phyloP scores from a whole-genome alignment of 345 rosid species.

The Raphanus sativus region DNA sequence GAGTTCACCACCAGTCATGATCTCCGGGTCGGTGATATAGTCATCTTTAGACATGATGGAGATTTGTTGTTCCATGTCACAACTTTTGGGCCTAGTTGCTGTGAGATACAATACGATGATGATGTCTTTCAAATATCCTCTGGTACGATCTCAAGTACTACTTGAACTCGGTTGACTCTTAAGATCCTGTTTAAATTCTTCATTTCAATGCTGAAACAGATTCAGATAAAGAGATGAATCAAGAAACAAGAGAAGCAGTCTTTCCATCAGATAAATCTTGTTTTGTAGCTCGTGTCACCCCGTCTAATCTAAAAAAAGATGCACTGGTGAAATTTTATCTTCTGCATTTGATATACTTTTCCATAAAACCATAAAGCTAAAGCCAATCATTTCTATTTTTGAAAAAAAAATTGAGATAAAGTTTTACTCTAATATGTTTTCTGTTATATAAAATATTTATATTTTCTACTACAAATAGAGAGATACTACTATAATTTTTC shows the following conservation, averaged over 20 bases:
- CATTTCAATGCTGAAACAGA: not conserved
- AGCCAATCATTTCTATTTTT: too few relatives aligned
- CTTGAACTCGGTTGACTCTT: not conserved
- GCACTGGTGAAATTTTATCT: not conserved
- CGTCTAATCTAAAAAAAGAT: not conserved
- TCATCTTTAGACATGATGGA: conserved; percentile 23
- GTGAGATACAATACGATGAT: conserved; percentile 15
- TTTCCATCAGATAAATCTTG: conserved; percentile 16
- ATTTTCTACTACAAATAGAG: too few relatives aligned
- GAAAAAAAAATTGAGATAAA: too few relatives aligned
- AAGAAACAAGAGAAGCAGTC: not conserved
- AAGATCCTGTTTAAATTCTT: not conserved
- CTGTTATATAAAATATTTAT: too few relatives aligned
- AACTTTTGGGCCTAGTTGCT: conserved; percentile 13
- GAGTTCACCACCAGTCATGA: conserved; percentile 22
- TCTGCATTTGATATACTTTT: not conserved
- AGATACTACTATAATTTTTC: too few relatives aligned
- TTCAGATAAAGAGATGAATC: not conserved
- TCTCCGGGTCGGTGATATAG: conserved; percentile 19
- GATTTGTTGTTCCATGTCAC: conserved; percentile 21
- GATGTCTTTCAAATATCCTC: not conserved
- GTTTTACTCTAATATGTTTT: too few relatives aligned
- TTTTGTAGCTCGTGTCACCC: conserved; percentile 10
- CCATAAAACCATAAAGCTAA: not conserved
- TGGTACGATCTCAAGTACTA: not conserved